A percentile compares a stretch with the other conserved stretches of the same genome.
These are phyloP conservation scores for Epichloe hybrida DNA, from an alignment of 2,329 filamentous ascomycete species.

Conservation along the genomic window DNA sequence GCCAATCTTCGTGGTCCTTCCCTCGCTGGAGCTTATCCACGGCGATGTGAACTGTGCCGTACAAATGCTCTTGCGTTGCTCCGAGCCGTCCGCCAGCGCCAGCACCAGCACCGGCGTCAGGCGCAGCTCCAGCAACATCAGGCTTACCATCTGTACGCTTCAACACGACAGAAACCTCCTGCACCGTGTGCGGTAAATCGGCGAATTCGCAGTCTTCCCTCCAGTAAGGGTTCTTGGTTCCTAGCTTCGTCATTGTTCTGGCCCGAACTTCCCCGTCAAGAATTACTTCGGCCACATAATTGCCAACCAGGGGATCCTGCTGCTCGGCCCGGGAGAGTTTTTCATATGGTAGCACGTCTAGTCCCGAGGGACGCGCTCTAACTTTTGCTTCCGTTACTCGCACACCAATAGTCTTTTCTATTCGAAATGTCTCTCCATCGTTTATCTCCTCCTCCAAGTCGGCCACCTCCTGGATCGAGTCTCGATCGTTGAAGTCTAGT, in stretches of 20 bases:
- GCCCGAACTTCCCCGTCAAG: constrained; percentile 69
- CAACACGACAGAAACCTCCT: constrained; percentile 55
- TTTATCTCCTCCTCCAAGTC: constrained; percentile 24
- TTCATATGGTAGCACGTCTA: constrained; percentile 12
- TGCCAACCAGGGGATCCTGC: constrained; percentile 40
- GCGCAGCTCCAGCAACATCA: constrained; percentile 30
- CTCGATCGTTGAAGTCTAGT: constrained; percentile 30
- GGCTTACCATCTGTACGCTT: constrained; percentile 46
- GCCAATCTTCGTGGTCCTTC: constrained; percentile 78
- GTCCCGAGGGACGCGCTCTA: constrained; percentile 21
- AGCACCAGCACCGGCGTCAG: not conserved
- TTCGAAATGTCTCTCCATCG: constrained; percentile 40
- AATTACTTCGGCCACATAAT: constrained; percentile 68
- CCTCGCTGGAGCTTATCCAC: constrained; percentile 66
- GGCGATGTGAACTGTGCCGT: constrained; percentile 68
- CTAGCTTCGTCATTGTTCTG: constrained; percentile 57
- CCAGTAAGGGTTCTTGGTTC: constrained; percentile 68
- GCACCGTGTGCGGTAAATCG: constrained; percentile 57
- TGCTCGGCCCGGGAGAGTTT: constrained; percentile 11
- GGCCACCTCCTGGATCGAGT: constrained; percentile 28
- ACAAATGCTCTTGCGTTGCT: constrained; percentile 32
- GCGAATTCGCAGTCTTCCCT: constrained; percentile 66
- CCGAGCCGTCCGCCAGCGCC: not conserved
- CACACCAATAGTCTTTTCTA: constrained; percentile 47
- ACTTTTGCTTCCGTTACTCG: constrained; percentile 51